Evolutionary conservation across 257 asterid species (phyloP), one percentile per base, ranked within the genome.

Genomic region (Buddleja alternifolia): DNA sequence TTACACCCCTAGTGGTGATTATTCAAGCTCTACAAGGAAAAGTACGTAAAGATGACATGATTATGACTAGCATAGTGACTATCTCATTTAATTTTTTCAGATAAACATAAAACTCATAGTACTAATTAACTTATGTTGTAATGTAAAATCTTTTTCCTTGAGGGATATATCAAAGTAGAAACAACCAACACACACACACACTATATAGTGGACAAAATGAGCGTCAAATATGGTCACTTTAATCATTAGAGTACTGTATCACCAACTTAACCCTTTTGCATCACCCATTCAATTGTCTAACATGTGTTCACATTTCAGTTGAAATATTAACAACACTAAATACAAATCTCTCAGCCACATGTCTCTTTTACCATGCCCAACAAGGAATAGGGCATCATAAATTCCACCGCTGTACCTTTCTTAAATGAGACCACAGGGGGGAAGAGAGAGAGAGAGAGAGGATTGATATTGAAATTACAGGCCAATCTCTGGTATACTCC

Each of bases 341-440:
- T 10, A 8, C 54, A 48, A 5, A 29, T 21, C 15, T 64, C 63
- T 9, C 7, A n/a, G n/a, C n/a, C n/a, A n/a, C n/a, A n/a, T n/a
- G 64, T 36, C 36, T 2, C 77, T 68, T 60, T 72, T 39, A 36
- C 72, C 40, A 56, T 44, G 62, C 56, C 51, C 67, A 17, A 20
- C 15, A 29, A 75, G 77, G 19, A 75, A 70, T 81, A 86, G 87
- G 74, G 60, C 57, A 81, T 81, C 85, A 80, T 80, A 60, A 85
- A 72, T 69, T 70, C 81, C 76, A 69, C 79, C 77, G 69, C 66
- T 50, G 53, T 66, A 74, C 84, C 85, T 45, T 41, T 58, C 74
- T 48, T 15, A 34, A 73, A 66, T 50, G 53, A 65, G 66, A 64
- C 34, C 10, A 69, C 36, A 1, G n/a, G 23, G 29, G 40, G 3